A percentile compares a stretch with the other conserved stretches of the same genome.
These are phyloP conservation scores for Chaetomidium leptoderma DNA, from an alignment of 495 filamentous ascomycete species.

Conservation along the genomic window DNA sequence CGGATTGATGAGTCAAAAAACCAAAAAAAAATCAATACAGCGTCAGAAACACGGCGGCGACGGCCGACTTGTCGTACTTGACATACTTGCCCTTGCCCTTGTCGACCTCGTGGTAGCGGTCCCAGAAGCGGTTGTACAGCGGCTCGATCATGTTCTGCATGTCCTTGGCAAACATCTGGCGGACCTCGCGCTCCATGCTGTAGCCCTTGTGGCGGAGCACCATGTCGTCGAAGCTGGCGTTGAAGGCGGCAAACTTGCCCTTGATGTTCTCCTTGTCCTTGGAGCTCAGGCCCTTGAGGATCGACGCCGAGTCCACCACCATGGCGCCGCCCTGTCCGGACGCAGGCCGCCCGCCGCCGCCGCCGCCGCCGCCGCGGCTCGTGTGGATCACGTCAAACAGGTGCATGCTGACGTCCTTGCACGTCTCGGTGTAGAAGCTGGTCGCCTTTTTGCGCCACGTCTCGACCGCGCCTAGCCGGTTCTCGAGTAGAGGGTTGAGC, in stretches of 20 bases:
- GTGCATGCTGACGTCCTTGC: constrained; percentile 78
- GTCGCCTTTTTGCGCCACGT: constrained; percentile 81
- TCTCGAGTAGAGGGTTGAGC: constrained; percentile 65
- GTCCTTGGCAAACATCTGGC: constrained; percentile 69
- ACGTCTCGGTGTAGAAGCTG: constrained; percentile 77
- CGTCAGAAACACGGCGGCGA: constrained; percentile 52
- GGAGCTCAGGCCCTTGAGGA: constrained; percentile 74
- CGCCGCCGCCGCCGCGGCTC: constrained; percentile 48
- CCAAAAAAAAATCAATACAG: constrained; percentile 33
- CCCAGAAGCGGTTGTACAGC: constrained; percentile 91
- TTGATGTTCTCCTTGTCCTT: constrained; percentile 96
- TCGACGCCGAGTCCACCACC: constrained; percentile 66
- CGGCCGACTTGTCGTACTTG: constrained; percentile 81
- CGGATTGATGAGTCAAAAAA: not conserved
- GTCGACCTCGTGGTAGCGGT: constrained; percentile 96
- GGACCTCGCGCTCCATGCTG: constrained; percentile 84
- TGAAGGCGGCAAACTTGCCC: constrained; percentile 88
- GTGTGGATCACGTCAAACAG: constrained; percentile 93
- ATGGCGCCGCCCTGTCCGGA: constrained; percentile 59
- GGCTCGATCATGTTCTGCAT: constrained; percentile 88
- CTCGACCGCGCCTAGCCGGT: constrained; percentile 62
- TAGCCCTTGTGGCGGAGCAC: constrained; percentile 71
- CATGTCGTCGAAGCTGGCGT: constrained; percentile 83
- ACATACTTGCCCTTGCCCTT: constrained; percentile 96
- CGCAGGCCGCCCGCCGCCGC: constrained; percentile 50